Conservation (phyloP, 2,329 filamentous ascomycete species). For the Thyridium curvatum region DNA sequence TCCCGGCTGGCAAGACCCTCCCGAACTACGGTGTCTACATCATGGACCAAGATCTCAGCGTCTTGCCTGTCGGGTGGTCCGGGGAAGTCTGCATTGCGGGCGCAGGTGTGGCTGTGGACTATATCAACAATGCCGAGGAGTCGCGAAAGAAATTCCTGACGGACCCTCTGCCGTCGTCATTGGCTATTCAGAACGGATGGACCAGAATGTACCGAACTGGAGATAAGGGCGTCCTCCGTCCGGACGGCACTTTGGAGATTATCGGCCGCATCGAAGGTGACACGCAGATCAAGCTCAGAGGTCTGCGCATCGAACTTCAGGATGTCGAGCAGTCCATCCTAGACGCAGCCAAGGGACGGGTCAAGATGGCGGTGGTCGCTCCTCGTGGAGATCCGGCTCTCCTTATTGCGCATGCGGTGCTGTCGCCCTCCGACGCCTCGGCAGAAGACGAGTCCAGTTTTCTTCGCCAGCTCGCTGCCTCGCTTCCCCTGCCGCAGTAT, state of each 20-base stretch:
- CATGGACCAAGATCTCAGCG: slow-evolving; percentile 24
- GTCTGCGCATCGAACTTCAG: slow-evolving; percentile 33
- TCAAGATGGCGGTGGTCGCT: slow-evolving; percentile 1
- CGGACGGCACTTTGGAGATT: slow-evolving; percentile 23
- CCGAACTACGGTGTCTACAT: slow-evolving; percentile 31
- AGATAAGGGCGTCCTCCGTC: slow-evolving; percentile 23
- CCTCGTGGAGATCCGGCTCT: neutral
- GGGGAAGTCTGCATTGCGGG: slow-evolving; percentile 35
- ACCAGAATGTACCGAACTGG: slow-evolving; percentile 26
- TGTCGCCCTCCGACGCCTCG: neutral
- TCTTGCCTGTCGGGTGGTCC: slow-evolving; percentile 26
- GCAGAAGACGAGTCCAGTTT: slow-evolving; percentile 1
- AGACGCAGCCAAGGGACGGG: neutral
- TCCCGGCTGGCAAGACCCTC: slow-evolving; percentile 15
- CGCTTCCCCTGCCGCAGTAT: slow-evolving; percentile 16
- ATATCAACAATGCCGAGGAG: slow-evolving; percentile 18
- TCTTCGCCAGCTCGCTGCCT: slow-evolving; percentile 1
- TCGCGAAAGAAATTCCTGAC: slow-evolving; percentile 14
- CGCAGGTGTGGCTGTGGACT: slow-evolving; percentile 19
- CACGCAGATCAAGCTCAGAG: slow-evolving; percentile 32
- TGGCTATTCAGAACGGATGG: slow-evolving; percentile 10
- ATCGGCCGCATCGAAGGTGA: slow-evolving; percentile 28
- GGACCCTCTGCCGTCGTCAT: slow-evolving; percentile 11
- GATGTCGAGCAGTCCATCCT: slow-evolving; percentile 25
- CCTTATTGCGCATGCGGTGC: slow-evolving; percentile 2